phyloP scores from a whole-genome alignment of 331 rosid genomes.

The Quercus lobata region DNA sequence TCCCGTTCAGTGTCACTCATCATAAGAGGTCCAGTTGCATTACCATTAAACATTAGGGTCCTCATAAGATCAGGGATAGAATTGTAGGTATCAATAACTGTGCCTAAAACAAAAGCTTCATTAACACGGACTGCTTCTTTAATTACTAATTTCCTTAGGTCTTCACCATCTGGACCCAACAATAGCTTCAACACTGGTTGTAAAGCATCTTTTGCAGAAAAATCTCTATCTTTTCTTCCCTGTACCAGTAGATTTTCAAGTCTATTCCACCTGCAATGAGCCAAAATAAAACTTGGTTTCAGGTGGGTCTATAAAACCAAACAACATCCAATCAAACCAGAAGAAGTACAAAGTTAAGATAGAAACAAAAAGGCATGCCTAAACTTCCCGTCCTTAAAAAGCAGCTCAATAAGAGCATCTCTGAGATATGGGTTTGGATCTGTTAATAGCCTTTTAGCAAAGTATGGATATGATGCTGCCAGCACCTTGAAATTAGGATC shows the following conservation, averaged over 20 bases:
- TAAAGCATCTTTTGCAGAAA: conserved; percentile 81
- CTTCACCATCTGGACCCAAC: conserved; percentile 78
- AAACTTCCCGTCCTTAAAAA: conserved; percentile 87
- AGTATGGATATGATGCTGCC: conserved; percentile 96
- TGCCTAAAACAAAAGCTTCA: conserved; percentile 69
- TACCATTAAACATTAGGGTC: conserved; percentile 50
- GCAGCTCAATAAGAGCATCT: conserved; percentile 92
- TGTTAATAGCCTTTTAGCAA: conserved; percentile 93
- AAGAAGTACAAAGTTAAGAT: conserved; percentile 3
- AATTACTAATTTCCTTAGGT: conserved; percentile 60
- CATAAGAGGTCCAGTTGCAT: conserved; percentile 48
- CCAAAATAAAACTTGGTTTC: conserved; percentile 27
- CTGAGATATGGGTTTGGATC: conserved; percentile 98
- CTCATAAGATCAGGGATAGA: conserved; percentile 63
- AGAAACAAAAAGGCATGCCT: conserved; percentile 46
- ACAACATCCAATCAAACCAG: conserved; percentile 13
- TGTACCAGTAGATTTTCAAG: conserved; percentile 85
- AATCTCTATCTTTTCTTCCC: conserved; percentile 85
- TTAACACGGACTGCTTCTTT: conserved; percentile 84
- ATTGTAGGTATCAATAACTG: conserved; percentile 55
- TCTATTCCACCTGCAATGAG: conserved; percentile 77
- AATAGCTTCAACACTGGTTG: conserved; percentile 86
- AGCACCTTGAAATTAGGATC: conserved; percentile 99
- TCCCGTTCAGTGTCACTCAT: conserved; percentile 58
- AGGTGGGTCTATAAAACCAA: conserved; percentile 11